Evolutionary conservation across 768 basidiomycete genomes (phyloP).

Genomic region (Mycena rosella): DNA sequence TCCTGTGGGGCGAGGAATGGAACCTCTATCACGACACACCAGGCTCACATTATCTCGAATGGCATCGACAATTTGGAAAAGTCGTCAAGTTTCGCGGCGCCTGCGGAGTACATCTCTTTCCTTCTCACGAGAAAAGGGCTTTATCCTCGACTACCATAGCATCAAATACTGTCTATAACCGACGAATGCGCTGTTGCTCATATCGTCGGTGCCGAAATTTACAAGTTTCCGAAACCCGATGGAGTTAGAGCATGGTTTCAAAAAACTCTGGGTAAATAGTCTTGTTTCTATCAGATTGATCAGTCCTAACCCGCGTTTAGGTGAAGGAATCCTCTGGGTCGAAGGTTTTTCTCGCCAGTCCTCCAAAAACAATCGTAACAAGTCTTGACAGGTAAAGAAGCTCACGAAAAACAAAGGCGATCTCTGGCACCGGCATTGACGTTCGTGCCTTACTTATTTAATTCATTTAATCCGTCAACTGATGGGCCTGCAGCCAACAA

Average conservation of each 20-base stretch:
- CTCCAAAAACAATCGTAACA: not conserved
- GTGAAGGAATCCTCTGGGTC: conserved; percentile 75
- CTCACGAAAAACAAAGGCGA: conserved; percentile 68
- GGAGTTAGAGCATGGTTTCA: conserved; percentile 76
- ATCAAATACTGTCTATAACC: conserved; percentile 69
- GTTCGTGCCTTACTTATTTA: conserved; percentile 50
- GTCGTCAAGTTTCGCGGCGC: conserved; percentile 69
- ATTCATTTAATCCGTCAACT: conserved; percentile 6
- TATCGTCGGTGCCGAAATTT: conserved; percentile 64
- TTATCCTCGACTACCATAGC: conserved; percentile 50
- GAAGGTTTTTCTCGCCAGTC: conserved; percentile 56
- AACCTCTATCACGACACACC: conserved; percentile 65
- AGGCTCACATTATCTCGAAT: conserved; percentile 63
- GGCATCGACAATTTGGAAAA: conserved; percentile 67
- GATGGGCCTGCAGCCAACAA: conserved; percentile 53
- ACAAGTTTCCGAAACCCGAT: conserved; percentile 71
- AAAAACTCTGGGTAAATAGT: conserved; percentile 56
- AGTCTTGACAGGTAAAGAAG: conserved; percentile 59
- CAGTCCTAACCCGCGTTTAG: not conserved
- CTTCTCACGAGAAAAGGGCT: conserved; percentile 4
- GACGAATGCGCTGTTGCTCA: conserved; percentile 66
- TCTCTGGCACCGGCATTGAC: conserved; percentile 69
- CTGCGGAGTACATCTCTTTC: conserved; percentile 58
- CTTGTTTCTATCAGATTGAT: not conserved
- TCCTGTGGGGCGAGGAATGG: conserved; percentile 75